Percentiles rank a stretch among this genome's conserved stretches.
Conservation (phyloP, 306 rosid species). For the Vachellia collinsii region DNA sequence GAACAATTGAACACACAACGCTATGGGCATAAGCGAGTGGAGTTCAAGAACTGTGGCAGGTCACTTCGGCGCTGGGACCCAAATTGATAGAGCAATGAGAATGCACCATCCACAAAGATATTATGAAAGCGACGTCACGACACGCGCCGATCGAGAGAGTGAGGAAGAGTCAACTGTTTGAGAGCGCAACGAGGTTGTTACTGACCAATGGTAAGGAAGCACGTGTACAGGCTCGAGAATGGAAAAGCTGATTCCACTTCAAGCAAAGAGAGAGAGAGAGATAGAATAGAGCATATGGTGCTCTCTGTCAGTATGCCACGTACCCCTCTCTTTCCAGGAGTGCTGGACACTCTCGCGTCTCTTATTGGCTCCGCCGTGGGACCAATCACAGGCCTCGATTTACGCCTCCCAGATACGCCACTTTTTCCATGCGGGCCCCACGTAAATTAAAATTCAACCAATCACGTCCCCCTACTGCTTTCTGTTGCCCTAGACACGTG, state of each 20-base stretch:
- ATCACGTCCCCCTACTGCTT: constrained; percentile 38
- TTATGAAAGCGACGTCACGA: not conserved
- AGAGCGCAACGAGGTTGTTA: constrained; percentile 30
- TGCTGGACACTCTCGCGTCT: constrained; percentile 33
- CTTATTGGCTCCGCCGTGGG: constrained; percentile 45
- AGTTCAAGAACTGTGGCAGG: not conserved
- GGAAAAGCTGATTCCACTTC: constrained; percentile 41
- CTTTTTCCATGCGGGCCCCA: constrained; percentile 27
- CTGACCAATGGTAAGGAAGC: constrained; percentile 30
- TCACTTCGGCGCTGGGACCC: not conserved
- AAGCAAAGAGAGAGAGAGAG: not conserved
- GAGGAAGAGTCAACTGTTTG: not conserved
- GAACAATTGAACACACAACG: not conserved
- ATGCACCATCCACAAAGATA: not conserved
- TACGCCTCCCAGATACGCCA: constrained; percentile 50
- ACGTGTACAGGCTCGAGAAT: constrained; percentile 49
- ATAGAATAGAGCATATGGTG: constrained; percentile 48
- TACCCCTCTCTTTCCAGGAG: constrained; percentile 41
- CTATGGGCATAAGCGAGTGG: not conserved
- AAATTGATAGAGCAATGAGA: not conserved
- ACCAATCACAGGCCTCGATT: constrained; percentile 44
- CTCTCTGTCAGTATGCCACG: constrained; percentile 55
- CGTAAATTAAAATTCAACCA: constrained; percentile 27
- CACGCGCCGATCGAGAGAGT: not conserved
- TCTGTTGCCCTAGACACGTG: constrained; percentile 75